Conservation (phyloP, 2,329 filamentous ascomycete species). For the Paraphoma chrysanthemicola region DNA sequence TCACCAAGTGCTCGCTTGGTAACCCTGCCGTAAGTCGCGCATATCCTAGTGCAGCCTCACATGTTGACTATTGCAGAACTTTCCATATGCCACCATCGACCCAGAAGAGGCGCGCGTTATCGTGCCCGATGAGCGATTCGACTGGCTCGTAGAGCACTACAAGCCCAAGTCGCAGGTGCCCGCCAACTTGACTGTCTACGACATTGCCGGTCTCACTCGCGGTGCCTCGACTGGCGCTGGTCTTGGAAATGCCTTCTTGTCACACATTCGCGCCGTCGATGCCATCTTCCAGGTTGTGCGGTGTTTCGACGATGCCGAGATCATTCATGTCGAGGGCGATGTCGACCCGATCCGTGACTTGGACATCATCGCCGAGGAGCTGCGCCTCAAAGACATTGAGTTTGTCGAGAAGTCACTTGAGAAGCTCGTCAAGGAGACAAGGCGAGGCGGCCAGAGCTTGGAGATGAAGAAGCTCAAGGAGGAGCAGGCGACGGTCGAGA, state of each 20-base stretch:
- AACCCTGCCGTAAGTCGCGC: constrained; percentile 82
- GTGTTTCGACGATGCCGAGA: constrained; percentile 98
- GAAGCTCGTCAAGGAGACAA: constrained; percentile 90
- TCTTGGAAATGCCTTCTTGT: constrained; percentile 97
- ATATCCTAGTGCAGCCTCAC: not conserved
- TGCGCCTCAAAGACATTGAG: constrained; percentile 98
- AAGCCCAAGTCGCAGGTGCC: constrained; percentile 97
- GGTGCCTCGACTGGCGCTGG: constrained; percentile 97
- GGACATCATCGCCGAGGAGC: constrained; percentile 95
- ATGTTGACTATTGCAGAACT: constrained; percentile 70
- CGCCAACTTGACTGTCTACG: constrained; percentile 96
- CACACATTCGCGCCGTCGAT: constrained; percentile 97
- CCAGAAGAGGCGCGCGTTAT: constrained; percentile 98
- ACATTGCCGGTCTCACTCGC: constrained; percentile 95
- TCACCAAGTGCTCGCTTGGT: constrained; percentile 95
- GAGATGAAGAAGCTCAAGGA: constrained; percentile 98
- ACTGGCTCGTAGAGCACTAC: constrained; percentile 96
- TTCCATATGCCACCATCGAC: constrained; percentile 98
- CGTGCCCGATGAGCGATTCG: constrained; percentile 93
- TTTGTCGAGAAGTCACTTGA: constrained; percentile 97
- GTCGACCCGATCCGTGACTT: constrained; percentile 94
- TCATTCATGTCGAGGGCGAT: constrained; percentile 99
- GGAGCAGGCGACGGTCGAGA: constrained; percentile 92
- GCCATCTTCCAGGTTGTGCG: constrained; percentile 97
- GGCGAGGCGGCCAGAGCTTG: constrained; percentile 89